Evolutionary conservation across 2,329 filamentous ascomycete genomes (phyloP).

Genomic region (Pseudopithomyces chartarum): DNA sequence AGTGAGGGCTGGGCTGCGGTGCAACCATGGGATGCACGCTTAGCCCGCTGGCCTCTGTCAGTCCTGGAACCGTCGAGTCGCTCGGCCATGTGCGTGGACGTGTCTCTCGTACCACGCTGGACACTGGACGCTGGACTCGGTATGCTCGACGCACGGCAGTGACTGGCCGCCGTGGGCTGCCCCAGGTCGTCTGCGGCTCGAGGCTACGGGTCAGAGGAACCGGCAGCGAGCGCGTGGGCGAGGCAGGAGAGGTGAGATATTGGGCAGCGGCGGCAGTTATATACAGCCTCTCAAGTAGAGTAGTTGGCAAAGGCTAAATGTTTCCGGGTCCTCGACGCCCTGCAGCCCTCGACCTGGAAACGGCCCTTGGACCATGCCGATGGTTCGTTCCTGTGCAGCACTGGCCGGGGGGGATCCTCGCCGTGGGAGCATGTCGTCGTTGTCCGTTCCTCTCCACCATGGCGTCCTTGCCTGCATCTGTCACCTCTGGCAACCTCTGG

Average conservation of each 20-base stretch:
- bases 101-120: slow-evolving; percentile 29
- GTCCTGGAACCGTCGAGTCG: slow-evolving; percentile 25
- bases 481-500: neutral
- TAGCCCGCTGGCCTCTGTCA: slow-evolving; percentile 25
- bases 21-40: slow-evolving; percentile 30
- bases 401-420: slow-evolving; percentile 30
- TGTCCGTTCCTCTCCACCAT: slow-evolving; percentile 7
- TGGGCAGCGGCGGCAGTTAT: slow-evolving; percentile 35
- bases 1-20: slow-evolving; percentile 27
- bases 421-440: slow-evolving; percentile 25
- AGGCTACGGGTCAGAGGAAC: slow-evolving; percentile 36
- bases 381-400: slow-evolving; percentile 33
- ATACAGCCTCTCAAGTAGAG: slow-evolving; percentile 38
- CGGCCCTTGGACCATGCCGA: slow-evolving; percentile 37
- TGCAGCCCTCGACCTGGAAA: slow-evolving; percentile 37
- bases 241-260: slow-evolving; percentile 26
- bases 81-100: slow-evolving; percentile 38
- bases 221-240: slow-evolving; percentile 22
- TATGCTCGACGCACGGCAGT: slow-evolving; percentile 10
- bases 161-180: slow-evolving; percentile 14
- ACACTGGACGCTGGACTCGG: too few species aligned
- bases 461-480: too few species aligned
- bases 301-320: slow-evolving; percentile 41
- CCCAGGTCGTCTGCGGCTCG: slow-evolving; percentile 2
- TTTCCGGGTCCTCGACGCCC: slow-evolving; percentile 32